Evolutionary conservation across 2,329 filamentous ascomycete genomes (phyloP).

Genomic region (Hymenoscyphus scutula): DNA sequence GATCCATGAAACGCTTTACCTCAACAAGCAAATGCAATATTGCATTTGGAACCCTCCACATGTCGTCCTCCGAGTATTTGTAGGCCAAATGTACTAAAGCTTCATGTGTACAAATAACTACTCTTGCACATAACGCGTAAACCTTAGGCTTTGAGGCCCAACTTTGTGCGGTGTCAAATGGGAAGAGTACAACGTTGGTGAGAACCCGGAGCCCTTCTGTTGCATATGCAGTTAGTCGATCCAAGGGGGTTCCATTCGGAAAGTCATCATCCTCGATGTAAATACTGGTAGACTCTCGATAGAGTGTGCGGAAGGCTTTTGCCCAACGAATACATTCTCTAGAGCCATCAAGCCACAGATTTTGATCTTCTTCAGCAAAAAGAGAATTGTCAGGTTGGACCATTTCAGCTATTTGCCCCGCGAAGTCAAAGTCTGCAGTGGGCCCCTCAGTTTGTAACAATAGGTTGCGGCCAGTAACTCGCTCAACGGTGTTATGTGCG

Average conservation of each 20-base stretch:
- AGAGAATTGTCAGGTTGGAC: background rate
- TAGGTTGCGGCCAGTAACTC: background rate
- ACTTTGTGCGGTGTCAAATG: background rate
- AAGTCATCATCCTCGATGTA: background rate
- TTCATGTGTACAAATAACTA: background rate
- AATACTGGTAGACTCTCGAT: background rate
- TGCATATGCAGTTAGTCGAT: background rate
- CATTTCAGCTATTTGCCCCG: background rate
- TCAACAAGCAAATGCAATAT: background rate
- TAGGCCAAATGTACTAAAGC: background rate
- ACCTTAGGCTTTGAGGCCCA: background rate
- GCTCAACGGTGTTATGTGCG: background rate
- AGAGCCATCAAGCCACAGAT: background rate
- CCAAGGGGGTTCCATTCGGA: background rate
- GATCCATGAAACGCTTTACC: background rate
- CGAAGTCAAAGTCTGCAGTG: background rate
- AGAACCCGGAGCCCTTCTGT: background rate
- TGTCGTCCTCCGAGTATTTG: background rate
- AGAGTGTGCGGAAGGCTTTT: background rate
- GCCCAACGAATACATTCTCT: background rate
- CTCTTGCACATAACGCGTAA: background rate
- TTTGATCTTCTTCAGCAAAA: constrained; percentile 1
- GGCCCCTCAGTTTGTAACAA: background rate
- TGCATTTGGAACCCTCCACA: background rate
- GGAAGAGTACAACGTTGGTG: background rate